Evolutionary conservation across 176 grass and related monocot species (phyloP).

Genomic region (Carex myosuroides): DNA sequence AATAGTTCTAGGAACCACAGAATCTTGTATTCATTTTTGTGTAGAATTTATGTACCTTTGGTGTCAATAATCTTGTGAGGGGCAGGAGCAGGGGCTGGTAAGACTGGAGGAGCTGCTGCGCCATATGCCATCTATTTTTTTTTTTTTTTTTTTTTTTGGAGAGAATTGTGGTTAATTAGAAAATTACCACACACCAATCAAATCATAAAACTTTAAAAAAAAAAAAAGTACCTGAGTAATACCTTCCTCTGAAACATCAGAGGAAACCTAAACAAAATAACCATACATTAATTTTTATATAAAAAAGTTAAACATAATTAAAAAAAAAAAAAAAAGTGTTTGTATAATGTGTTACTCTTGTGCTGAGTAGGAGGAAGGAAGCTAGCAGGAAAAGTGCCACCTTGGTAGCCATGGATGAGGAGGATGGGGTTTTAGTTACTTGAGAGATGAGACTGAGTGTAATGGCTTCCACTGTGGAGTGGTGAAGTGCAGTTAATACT

Average conservation of each 20-base stretch:
- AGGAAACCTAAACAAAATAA: slow-evolving; percentile 21
- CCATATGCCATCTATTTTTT: not conserved
- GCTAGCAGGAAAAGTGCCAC: slow-evolving; percentile 23
- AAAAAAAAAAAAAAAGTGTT: not conserved
- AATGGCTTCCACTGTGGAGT: not conserved
- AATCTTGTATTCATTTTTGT: too few relatives aligned
- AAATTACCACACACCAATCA: not conserved
- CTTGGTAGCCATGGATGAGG: slow-evolving; percentile 26
- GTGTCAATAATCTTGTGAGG: slow-evolving; percentile 26
- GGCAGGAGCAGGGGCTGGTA: slow-evolving; percentile 20
- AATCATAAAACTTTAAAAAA: not conserved
- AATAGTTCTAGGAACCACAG: too few relatives aligned
- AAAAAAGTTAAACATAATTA: not conserved
- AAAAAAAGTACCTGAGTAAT: not conserved
- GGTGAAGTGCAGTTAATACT: not conserved
- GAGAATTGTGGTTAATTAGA: not conserved
- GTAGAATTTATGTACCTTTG: not conserved
- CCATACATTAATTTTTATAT: not conserved
- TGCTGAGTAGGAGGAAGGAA: slow-evolving; percentile 26
- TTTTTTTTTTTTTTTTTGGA: not conserved
- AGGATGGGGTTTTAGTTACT: not conserved
- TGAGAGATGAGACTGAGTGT: not conserved
- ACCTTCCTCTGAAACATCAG: slow-evolving; percentile 10
- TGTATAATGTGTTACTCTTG: slow-evolving; percentile 10
- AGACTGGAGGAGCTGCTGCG: not conserved